Evolutionary conservation across 2,329 filamentous ascomycete species (phyloP).

Genomic region (Metarhizium brunneum): DNA sequence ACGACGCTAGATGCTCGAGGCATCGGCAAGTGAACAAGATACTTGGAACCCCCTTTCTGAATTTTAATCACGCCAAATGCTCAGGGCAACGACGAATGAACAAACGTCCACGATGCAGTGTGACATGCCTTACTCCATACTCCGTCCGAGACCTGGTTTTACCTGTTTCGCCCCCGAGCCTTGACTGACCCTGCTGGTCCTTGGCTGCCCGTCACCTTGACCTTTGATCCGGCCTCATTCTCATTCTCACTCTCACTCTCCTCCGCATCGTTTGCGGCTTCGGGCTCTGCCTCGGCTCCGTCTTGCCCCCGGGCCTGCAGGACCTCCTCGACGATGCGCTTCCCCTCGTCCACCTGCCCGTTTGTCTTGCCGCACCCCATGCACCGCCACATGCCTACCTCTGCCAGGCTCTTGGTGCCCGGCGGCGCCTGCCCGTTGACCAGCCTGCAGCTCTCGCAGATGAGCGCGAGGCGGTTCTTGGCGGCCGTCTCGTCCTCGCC

Average conservation of each 20-base stretch:
- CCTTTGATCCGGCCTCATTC: neutral
- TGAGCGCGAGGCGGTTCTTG: conserved; percentile 82
- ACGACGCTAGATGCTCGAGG: too few species aligned
- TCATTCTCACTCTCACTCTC: conserved; percentile 5
- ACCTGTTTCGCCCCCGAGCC: too few species aligned
- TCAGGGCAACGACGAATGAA: too few species aligned
- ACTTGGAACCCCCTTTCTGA: too few species aligned
- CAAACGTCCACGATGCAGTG: too few species aligned
- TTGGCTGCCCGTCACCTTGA: too few species aligned
- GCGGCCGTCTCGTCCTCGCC: conserved; percentile 91
- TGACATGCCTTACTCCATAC: too few species aligned
- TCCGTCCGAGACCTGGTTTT: too few species aligned
- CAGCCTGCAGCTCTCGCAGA: conserved; percentile 72
- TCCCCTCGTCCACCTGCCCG: conserved; percentile 69
- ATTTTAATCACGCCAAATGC: too few species aligned
- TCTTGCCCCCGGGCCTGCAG: conserved; percentile 19
- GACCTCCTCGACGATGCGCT: conserved; percentile 62
- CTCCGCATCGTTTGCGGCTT: conserved; percentile 7
- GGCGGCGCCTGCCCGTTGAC: conserved; percentile 96
- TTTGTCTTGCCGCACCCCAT: conserved; percentile 76
- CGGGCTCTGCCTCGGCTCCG: neutral
- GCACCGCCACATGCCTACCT: conserved; percentile 82
- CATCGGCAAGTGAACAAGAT: too few species aligned
- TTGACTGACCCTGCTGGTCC: too few species aligned
- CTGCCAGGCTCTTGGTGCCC: conserved; percentile 65